phyloP scores from a whole-genome alignment of 768 basidiomycete genomes.

The Termitomyces sp. region DNA sequence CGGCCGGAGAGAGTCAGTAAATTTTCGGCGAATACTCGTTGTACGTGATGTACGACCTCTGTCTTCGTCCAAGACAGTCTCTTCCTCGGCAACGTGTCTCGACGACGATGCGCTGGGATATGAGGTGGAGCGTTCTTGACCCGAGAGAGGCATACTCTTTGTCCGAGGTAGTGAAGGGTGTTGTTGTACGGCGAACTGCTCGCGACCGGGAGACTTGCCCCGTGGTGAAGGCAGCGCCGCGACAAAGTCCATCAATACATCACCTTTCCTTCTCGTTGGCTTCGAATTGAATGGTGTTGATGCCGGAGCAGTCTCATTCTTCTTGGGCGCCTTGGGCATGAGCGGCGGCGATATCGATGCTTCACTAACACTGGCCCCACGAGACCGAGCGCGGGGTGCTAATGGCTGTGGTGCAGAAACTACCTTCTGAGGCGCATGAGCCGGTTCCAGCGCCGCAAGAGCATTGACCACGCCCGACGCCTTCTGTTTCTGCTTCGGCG shows the following conservation, averaged over 20 bases:
- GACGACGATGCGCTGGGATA: slow-evolving; percentile 17
- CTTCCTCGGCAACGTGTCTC: slow-evolving; percentile 12
- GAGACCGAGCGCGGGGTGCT: slow-evolving; percentile 17
- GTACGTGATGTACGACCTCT: slow-evolving; percentile 22
- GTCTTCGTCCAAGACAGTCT: slow-evolving; percentile 17
- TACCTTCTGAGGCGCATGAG: slow-evolving; percentile 12
- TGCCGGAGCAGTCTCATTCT: slow-evolving; percentile 6
- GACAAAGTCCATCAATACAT: slow-evolving; percentile 12
- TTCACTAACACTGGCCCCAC: slow-evolving; percentile 21
- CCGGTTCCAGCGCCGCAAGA: slow-evolving; percentile 24
- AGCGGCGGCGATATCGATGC: slow-evolving; percentile 3
- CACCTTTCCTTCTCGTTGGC: slow-evolving; percentile 16
- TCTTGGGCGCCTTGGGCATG: slow-evolving; percentile 14
- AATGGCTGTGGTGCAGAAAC: slow-evolving; percentile 26
- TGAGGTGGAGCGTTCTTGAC: slow-evolving; percentile 11
- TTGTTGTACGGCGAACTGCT: not conserved
- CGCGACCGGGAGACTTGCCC: slow-evolving; percentile 4
- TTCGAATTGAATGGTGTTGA: slow-evolving; percentile 1
- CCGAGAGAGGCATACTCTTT: slow-evolving; percentile 46
- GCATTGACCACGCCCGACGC: slow-evolving; percentile 11
- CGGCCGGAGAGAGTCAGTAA: slow-evolving; percentile 20
- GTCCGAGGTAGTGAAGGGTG: slow-evolving; percentile 28
- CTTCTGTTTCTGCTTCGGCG: slow-evolving; percentile 4
- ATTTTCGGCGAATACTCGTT: slow-evolving; percentile 23
- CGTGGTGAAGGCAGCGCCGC: slow-evolving; percentile 5